Evolutionary conservation across 306 rosid genomes (phyloP).

Genomic region (Quercus bicolor): DNA sequence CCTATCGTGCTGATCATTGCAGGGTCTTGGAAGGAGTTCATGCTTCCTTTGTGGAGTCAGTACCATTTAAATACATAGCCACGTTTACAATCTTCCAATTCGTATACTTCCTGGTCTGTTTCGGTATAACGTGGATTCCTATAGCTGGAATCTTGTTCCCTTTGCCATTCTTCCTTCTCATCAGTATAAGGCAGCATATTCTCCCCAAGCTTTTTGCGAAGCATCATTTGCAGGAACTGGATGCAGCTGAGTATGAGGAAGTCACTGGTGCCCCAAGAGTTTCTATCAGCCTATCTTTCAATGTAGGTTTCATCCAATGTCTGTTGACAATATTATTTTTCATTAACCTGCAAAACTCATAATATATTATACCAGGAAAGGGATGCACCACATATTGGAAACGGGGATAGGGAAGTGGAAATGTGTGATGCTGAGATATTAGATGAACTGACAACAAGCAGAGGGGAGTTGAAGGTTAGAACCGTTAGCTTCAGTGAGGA

Average conservation of each 20-base stretch:
- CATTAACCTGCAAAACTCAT: neutral
- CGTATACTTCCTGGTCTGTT: slow-evolving; percentile 63
- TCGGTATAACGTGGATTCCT: slow-evolving; percentile 83
- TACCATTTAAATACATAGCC: slow-evolving; percentile 53
- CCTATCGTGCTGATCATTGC: slow-evolving; percentile 9
- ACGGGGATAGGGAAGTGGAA: slow-evolving; percentile 32
- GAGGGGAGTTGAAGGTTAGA: slow-evolving; percentile 84
- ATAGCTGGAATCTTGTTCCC: slow-evolving; percentile 86
- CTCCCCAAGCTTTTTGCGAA: slow-evolving; percentile 65
- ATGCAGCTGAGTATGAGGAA: slow-evolving; percentile 85
- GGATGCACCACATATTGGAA: slow-evolving; percentile 27
- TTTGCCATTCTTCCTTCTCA: slow-evolving; percentile 68
- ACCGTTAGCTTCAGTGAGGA: slow-evolving; percentile 60
- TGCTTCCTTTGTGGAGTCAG: slow-evolving; percentile 77
- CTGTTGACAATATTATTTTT: neutral
- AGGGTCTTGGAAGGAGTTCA: slow-evolving; percentile 74
- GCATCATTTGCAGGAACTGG: slow-evolving; percentile 58
- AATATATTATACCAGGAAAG: slow-evolving; percentile 33
- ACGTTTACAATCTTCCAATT: slow-evolving; percentile 68
- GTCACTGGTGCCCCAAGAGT: slow-evolving; percentile 38
- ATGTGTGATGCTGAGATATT: slow-evolving; percentile 66
- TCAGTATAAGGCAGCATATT: slow-evolving; percentile 59
- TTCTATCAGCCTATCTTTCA: slow-evolving; percentile 35
- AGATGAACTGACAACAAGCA: slow-evolving; percentile 66
- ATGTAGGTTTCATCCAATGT: slow-evolving; percentile 31